Evolutionary conservation across 164 flowering plant genomes (phyloP), one percentile per base, ranked within the genome.

Genomic region (Houttuynia cordata): DNA sequence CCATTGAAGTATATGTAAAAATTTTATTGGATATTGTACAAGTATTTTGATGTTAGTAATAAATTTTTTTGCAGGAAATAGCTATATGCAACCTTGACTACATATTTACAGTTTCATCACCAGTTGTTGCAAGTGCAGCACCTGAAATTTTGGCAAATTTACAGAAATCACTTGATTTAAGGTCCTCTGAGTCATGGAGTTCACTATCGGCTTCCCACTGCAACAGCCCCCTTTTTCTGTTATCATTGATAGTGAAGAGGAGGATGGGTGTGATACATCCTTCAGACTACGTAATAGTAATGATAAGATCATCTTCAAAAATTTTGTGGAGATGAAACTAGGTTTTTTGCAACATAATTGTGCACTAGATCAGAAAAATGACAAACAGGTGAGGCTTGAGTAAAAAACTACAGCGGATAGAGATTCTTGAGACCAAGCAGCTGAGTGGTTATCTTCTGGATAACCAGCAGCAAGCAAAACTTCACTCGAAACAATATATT

Each of bases 391-490:
- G 18, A 84, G 99, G 56, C 59, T 66, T 91, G 58, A 69, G 88
- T 68, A 94, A 94, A 66, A 94, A 94, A 76, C 70, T 94, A 76
- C 97, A 94, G 74, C 99, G 91, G 75, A 84, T 94, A 67, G 97
- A 88, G 70, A 79, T 94, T 78, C 91, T 94, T 53, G 97, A 94
- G 72, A 75, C 70, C 14, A 94, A 88, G 79, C 91, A 75, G 60
- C 73, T 75, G 12, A 73, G 69, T 57, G 99, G 99, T 22, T 76
- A 78, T 71, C 63, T 47, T 70, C 99, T 94, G 47, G 99, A 94
- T 84, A 83, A 79, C 66, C 99, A 94, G 70, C 99, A 94, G 70
- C 68, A 88, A 53, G 81, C 86, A 62, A 94, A 94, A 75, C 82
- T 94, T 60, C 82, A 78, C 39, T 78, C 81, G 12, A 81, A 71